These are phyloP conservation scores for Apostasia shenzhenica DNA, from an alignment of 106 monocot species.

Conservation along the genomic window DNA sequence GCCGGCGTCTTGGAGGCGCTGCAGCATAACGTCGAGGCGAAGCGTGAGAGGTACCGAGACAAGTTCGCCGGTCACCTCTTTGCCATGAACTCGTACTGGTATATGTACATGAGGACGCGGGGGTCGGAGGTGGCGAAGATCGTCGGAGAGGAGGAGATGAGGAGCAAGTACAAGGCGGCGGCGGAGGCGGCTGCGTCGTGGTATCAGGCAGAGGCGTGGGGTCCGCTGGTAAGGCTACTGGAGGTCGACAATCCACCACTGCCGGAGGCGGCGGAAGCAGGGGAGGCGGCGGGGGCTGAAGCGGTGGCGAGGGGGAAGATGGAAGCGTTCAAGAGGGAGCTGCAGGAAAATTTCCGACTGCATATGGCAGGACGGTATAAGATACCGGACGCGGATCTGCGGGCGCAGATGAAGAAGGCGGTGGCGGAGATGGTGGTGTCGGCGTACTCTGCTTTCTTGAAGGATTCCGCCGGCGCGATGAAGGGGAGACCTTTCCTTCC, in stretches of 20 bases:
- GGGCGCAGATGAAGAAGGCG: conserved; percentile 35
- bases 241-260: not conserved
- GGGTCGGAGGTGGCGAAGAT: conserved; percentile 37
- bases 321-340: conserved; percentile 19
- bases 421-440: conserved; percentile 25
- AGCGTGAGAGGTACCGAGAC: conserved; percentile 21
- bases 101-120: conserved; percentile 42
- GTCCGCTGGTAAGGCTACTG: conserved; percentile 18
- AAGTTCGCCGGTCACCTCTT: conserved; percentile 22
- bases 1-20: conserved; percentile 29
- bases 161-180: conserved; percentile 28
- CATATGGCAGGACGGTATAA: conserved; percentile 15
- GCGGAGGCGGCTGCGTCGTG: conserved; percentile 47
- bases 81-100: conserved; percentile 52
- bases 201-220: conserved; percentile 34
- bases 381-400: conserved; percentile 31
- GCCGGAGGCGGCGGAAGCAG: not conserved
- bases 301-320: conserved; percentile 13
- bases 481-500: conserved; percentile 12
- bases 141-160: conserved; percentile 38
- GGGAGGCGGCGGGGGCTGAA: not conserved
- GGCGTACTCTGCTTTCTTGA: conserved; percentile 29
- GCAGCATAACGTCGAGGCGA: conserved; percentile 26
- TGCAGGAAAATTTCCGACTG: conserved; percentile 20
- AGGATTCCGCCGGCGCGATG: conserved; percentile 1